Evolutionary conservation across 192 early-diverging fungal species (phyloP), one percentile per base, ranked within the genome.

Genomic region (Coemansia sp.): DNA sequence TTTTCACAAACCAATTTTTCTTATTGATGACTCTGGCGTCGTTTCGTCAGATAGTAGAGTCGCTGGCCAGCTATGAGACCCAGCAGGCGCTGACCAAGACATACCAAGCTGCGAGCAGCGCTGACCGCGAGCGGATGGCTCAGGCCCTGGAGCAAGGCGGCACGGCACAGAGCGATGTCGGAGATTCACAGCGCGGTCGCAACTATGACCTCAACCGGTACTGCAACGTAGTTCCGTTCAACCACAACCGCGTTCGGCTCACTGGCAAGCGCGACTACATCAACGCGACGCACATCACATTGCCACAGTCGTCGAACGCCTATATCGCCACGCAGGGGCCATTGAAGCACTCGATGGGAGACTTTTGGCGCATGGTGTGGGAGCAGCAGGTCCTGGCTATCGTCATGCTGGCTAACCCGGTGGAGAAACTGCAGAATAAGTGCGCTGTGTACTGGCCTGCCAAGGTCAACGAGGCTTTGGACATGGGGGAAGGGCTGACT

Each of bases 301-400:
- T 82, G 10, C 86, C 84, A 1, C 45, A 57, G n/a, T 33, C 62
- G 14, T 14, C 53, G 47, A 48, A 68, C 59, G 53, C 53, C 25
- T 98, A 94, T 66, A 95, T 98, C 67, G 87, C 90, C 0, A 88
- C 92, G 1, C 95, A 98, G 64, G 95, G 93, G 0, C 95, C 95
- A 8, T 68, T 95, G 43, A 79, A 79, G 1, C 73, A 85, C 42
- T 94, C 94, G 0, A 64, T 86, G 12, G 69, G 75, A 26, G 92
- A 92, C 42, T 98, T 98, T 68, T 98, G 95, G 95, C 86, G 83
- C 60, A 93, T 95, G 92, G 77, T 90, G 4, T 84, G 85, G 81
- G 93, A 98, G 70, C 88, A 94, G 50, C 56, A 86, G 12, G 70
- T 76, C 0, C 50, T 68, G 8, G 82, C 92, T 10, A 86, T 98